phyloP scores from a whole-genome alignment of 1,139 yeast species.

The Spathaspora sp. region DNA sequence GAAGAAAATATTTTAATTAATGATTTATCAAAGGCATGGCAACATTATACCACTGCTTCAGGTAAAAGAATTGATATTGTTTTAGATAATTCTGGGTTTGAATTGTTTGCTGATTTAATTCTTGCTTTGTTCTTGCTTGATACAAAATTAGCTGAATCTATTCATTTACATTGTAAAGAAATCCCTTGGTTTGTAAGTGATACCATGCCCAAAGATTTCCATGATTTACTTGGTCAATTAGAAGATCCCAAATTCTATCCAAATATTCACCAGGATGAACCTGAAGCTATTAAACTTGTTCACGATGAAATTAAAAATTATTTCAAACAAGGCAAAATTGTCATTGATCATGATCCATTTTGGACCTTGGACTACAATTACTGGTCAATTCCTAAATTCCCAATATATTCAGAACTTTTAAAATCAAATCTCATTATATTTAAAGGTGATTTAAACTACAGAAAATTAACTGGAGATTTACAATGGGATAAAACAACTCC shows the following conservation, averaged over 20 bases:
- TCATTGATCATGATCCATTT: constrained; percentile 64
- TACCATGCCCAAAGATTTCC: constrained; percentile 81
- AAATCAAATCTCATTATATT: constrained; percentile 72
- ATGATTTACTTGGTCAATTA: constrained; percentile 58
- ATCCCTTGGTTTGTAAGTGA: constrained; percentile 99
- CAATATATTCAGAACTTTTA: constrained; percentile 47
- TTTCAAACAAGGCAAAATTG: constrained; percentile 49
- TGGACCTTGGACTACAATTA: constrained; percentile 83
- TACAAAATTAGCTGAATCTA: constrained; percentile 55
- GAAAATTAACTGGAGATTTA: constrained; percentile 90
- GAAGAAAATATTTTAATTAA: constrained; percentile 81
- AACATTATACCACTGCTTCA: constrained; percentile 15
- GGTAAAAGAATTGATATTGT: constrained; percentile 73
- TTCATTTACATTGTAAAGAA: constrained; percentile 84
- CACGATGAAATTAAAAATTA: constrained; percentile 52
- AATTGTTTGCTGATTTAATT: constrained; percentile 83
- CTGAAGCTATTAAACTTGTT: constrained; percentile 35
- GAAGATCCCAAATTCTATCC: constrained; percentile 52
- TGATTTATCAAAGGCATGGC: constrained; percentile 73
- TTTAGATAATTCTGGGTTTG: constrained; percentile 94
- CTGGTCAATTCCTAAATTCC: constrained; percentile 60
- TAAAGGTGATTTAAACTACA: constrained; percentile 94
- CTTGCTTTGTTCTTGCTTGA: constrained; percentile 76
- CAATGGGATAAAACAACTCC: constrained; percentile 83
- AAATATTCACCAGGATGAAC: constrained; percentile 31